A percentile compares a stretch with the other conserved stretches of the same genome.
phyloP scores from a whole-genome alignment of 495 filamentous ascomycete genomes.

The Talaromyces wortmannii region DNA sequence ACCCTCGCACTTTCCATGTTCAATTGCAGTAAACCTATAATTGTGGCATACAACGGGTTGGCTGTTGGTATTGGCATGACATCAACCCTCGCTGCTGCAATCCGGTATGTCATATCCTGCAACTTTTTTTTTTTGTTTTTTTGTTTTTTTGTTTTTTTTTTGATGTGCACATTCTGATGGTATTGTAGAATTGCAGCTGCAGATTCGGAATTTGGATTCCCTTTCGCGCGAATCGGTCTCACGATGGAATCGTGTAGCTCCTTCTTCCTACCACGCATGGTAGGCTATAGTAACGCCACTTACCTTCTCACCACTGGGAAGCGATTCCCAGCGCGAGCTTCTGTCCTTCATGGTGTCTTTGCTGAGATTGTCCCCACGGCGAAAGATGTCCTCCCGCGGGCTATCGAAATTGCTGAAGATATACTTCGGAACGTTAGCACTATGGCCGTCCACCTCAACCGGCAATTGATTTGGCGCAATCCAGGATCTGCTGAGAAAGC shows the following conservation, averaged over 20 bases:
- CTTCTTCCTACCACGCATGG: constrained; percentile 55
- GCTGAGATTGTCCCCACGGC: constrained; percentile 43
- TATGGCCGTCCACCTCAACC: constrained; percentile 48
- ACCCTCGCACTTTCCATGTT: constrained; percentile 52
- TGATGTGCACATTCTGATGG: too few relatives aligned
- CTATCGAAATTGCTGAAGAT: constrained; percentile 50
- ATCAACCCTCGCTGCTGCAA: constrained; percentile 55
- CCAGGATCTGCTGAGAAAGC: constrained; percentile 47
- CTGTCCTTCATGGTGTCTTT: constrained; percentile 44
- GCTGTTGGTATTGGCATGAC: constrained; percentile 64
- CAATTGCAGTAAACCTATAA: constrained; percentile 55
- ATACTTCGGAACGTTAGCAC: constrained; percentile 51
- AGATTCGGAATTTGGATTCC: constrained; percentile 54
- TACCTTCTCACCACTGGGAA: constrained; percentile 37
- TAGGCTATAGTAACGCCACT: constrained; percentile 50
- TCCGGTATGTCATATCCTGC: constrained; percentile 33
- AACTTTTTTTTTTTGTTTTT: too few relatives aligned
- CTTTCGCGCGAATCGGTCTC: constrained; percentile 56
- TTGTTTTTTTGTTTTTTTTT: too few relatives aligned
- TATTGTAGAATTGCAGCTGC: constrained; percentile 40
- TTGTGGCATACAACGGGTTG: constrained; percentile 58
- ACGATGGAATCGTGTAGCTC: constrained; percentile 57
- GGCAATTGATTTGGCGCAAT: constrained; percentile 53
- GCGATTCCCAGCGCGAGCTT: constrained; percentile 22
- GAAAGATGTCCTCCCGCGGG: constrained; percentile 45